phyloP scores from a whole-genome alignment of 768 basidiomycete genomes.

The Clavaria fumosa region DNA sequence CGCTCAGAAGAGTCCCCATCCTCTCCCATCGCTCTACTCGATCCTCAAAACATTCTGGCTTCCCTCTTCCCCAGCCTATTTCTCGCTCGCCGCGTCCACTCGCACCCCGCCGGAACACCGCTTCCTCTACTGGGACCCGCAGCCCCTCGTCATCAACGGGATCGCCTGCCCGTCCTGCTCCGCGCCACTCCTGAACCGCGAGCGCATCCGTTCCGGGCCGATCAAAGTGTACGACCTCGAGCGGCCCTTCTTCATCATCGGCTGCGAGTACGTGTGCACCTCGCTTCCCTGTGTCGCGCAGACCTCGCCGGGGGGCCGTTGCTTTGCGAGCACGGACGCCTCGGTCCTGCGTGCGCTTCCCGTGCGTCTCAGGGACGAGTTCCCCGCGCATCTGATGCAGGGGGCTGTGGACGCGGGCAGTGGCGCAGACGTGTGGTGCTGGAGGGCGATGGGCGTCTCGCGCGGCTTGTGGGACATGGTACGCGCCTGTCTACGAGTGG shows the following conservation, averaged over 20 bases:
- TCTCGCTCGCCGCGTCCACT: conserved; percentile 58
- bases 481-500: conserved; percentile 37
- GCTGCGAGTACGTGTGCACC: conserved; percentile 65
- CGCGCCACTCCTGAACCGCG: conserved; percentile 44
- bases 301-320: conserved; percentile 37
- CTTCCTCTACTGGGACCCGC: conserved; percentile 82
- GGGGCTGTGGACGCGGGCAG: conserved; percentile 42
- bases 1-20: conserved; percentile 30
- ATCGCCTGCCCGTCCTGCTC: conserved; percentile 59
- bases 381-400: conserved; percentile 48
- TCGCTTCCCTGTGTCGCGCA: conserved; percentile 30
- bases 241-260: conserved; percentile 70
- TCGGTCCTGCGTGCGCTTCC: conserved; percentile 61
- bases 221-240: conserved; percentile 70
- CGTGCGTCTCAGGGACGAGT: conserved; percentile 51
- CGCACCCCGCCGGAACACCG: conserved; percentile 59
- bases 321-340: conserved; percentile 56
- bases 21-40: conserved; percentile 59
- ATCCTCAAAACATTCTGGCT: conserved; percentile 77
- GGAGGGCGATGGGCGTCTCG: conserved; percentile 63
- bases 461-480: conserved; percentile 62
- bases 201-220: conserved; percentile 59
- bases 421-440: conserved; percentile 54
- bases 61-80: conserved; percentile 63
- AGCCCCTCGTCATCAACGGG: conserved; percentile 70